Conservation (phyloP, 306 rosid genomes). For the Luffa acutangula region DNA sequence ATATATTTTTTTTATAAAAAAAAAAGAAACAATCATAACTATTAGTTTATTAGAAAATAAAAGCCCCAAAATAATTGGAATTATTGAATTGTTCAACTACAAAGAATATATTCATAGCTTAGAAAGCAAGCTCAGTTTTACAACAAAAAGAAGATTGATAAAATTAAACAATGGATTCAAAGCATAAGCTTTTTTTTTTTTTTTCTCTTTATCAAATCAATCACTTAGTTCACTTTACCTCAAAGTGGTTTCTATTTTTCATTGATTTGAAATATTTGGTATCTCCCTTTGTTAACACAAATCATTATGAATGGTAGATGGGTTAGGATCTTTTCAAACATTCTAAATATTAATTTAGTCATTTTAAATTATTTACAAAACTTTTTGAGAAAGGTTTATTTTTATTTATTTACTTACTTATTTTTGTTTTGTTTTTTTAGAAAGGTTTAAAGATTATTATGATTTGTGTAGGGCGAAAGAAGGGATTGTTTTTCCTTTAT, state of each 20-base stretch:
- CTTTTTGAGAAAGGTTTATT: too few species aligned
- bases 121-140: background rate
- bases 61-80: background rate
- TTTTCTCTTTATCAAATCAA: background rate
- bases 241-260: background rate
- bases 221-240: background rate
- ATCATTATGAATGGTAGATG: background rate
- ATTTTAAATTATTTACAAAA: background rate
- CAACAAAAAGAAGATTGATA: background rate
- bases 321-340: background rate
- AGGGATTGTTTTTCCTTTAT: too few species aligned
- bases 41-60: background rate
- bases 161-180: background rate
- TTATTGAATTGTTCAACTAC: background rate
- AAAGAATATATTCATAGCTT: background rate
- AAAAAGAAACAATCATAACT: background rate
- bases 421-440: background rate
- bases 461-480: too few species aligned
- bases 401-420: too few species aligned
- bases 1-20: background rate
- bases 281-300: background rate
- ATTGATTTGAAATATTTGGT: background rate
- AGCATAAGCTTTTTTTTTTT: background rate
- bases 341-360: background rate
- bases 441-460: too few species aligned